phyloP scores from a whole-genome alignment of 345 rosid species.

The Nasturtium officinale region DNA sequence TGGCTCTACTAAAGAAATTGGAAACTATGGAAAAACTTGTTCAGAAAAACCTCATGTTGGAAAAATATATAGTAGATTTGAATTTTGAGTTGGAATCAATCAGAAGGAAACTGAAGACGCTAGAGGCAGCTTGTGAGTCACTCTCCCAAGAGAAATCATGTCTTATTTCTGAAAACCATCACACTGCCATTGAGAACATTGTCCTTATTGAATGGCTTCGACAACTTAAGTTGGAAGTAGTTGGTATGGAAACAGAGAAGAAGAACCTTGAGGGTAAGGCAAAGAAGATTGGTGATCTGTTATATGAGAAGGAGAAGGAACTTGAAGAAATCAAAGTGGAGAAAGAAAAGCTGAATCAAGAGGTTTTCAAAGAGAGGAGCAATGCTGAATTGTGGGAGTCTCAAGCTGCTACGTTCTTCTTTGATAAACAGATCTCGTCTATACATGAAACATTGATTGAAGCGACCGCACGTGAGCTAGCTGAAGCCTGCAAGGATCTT shows the following conservation, averaged over 20 bases:
- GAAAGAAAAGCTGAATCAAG: constrained; percentile 54
- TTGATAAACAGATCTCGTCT: constrained; percentile 52
- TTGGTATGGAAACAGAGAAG: constrained; percentile 53
- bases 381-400: constrained; percentile 61
- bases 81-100: constrained; percentile 70
- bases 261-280: constrained; percentile 51
- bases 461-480: constrained; percentile 61
- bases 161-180: constrained; percentile 63
- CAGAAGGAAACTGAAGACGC: constrained; percentile 57
- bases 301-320: constrained; percentile 51
- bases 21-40: constrained; percentile 66
- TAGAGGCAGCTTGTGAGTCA: constrained; percentile 66
- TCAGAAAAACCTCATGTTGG: constrained; percentile 71
- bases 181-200: constrained; percentile 53
- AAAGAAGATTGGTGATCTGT: constrained; percentile 33
- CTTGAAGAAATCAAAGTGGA: constrained; percentile 49
- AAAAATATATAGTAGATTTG: constrained; percentile 78
- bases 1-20: constrained; percentile 63
- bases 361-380: constrained; percentile 49
- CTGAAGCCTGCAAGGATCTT: constrained; percentile 48
- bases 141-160: constrained; percentile 63
- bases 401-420: constrained; percentile 54
- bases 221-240: constrained; percentile 63
- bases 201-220: constrained; percentile 62
- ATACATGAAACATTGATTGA: constrained; percentile 57